Percentiles rank a stretch among this genome's conserved stretches.
Evolutionary conservation across 306 rosid species (phyloP).

Genomic region (Elaeagnus macrophylla): DNA sequence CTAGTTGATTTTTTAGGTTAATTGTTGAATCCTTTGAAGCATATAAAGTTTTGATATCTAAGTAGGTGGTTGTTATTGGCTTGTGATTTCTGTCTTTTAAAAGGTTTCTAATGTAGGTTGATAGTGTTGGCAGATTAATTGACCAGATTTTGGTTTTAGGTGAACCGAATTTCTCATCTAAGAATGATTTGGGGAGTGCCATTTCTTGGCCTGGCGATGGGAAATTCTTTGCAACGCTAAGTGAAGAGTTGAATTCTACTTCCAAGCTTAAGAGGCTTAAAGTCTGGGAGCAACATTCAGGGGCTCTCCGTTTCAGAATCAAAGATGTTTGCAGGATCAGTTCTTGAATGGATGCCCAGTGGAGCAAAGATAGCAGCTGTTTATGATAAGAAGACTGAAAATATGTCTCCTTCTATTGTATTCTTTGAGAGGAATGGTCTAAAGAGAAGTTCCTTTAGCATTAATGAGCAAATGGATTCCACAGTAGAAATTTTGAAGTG

Average conservation of each 20-base stretch:
- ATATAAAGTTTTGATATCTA: no score
- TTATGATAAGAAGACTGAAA: slow-evolving; percentile 49
- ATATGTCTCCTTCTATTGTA: slow-evolving; percentile 56
- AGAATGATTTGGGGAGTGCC: slow-evolving; percentile 25
- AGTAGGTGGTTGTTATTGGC: not conserved
- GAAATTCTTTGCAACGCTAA: slow-evolving; percentile 64
- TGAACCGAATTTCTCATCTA: no score
- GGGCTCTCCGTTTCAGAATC: slow-evolving; percentile 62
- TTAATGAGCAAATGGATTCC: slow-evolving; percentile 44
- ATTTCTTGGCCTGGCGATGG: slow-evolving; percentile 97
- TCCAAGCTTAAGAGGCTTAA: slow-evolving; percentile 47
- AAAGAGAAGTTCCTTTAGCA: slow-evolving; percentile 66
- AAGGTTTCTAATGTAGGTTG: not conserved
- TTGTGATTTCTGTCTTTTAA: not conserved
- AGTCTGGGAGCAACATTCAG: slow-evolving; percentile 88
- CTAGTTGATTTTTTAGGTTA: no score
- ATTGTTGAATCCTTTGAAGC: no score
- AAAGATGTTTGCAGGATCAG: slow-evolving; percentile 49
- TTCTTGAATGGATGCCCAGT: slow-evolving; percentile 95
- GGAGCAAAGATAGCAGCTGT: slow-evolving; percentile 92
- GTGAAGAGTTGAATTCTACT: slow-evolving; percentile 25
- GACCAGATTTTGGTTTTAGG: slow-evolving; percentile 38
- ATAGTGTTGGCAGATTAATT: slow-evolving; percentile 5
- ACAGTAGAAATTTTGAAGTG: slow-evolving; percentile 57
- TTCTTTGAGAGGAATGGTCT: slow-evolving; percentile 92